phyloP scores from a whole-genome alignment of 2,329 filamentous ascomycete genomes.

The Cordyceps sp. region DNA sequence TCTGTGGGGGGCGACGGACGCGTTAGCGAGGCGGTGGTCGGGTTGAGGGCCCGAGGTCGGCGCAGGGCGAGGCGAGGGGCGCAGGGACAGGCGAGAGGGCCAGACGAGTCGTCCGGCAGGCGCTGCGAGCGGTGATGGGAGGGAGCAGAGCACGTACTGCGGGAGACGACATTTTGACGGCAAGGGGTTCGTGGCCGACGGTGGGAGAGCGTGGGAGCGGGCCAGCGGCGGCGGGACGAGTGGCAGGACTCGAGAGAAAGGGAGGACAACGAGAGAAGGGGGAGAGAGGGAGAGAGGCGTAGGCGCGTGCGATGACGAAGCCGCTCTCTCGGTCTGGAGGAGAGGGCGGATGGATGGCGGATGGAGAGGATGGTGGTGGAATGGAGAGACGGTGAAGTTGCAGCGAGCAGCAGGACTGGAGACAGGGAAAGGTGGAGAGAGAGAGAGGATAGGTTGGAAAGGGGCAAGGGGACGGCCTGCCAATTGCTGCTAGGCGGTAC shows the following conservation, averaged over 20 bases:
- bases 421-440: conserved; percentile 2
- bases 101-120: too few species aligned
- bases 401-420: conserved; percentile 1
- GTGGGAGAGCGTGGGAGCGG: neutral
- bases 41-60: too few species aligned
- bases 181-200: neutral
- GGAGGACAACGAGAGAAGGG: too few species aligned
- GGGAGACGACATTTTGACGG: conserved; percentile 10
- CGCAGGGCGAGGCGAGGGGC: too few species aligned
- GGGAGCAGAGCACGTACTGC: conserved; percentile 7
- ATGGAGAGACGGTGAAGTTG: conserved; percentile 5
- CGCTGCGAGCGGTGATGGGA: too few species aligned
- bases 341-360: too few species aligned
- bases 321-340: conserved; percentile 2
- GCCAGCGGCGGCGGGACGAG: neutral
- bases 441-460: conserved; percentile 1
- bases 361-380: conserved; percentile 3
- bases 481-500: too few species aligned
- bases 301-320: conserved; percentile 1
- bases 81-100: neutral
- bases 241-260: neutral
- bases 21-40: too few species aligned
- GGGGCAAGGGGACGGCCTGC: conserved; percentile 1
- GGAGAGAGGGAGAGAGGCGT: neutral
- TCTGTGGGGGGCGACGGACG: too few species aligned